Evolutionary conservation across 192 early-diverging fungal species (phyloP).

Genomic region (Entomortierella chlamydospora): DNA sequence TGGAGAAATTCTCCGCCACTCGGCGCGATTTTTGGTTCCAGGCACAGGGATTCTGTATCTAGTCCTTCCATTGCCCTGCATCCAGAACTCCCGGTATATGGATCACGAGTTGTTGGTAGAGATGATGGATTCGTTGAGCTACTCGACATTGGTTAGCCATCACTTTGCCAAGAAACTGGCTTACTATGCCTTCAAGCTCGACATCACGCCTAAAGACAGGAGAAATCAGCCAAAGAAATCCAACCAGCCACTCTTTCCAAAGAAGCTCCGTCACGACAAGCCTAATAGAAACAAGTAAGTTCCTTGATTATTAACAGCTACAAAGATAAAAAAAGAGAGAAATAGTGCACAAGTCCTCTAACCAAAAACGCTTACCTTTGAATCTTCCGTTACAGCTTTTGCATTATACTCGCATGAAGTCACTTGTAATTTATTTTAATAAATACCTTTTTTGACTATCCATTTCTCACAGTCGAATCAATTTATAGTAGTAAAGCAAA

Average conservation of each 20-base stretch:
- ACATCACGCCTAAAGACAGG: background rate
- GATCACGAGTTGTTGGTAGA: constrained; percentile 75
- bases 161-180: constrained; percentile 85
- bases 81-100: constrained; percentile 88
- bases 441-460: too few relatives aligned
- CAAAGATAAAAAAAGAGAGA: background rate
- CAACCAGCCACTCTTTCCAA: constrained; percentile 55
- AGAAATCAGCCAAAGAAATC: background rate
- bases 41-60: constrained; percentile 73
- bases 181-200: constrained; percentile 76
- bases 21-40: constrained; percentile 59
- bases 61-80: constrained; percentile 86
- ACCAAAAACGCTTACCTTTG: background rate
- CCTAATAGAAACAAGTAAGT: constrained; percentile 54
- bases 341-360: background rate
- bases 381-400: constrained; percentile 17
- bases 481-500: too few relatives aligned
- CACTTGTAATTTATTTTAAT: background rate
- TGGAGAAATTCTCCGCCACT: constrained; percentile 75
- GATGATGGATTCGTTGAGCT: constrained; percentile 76
- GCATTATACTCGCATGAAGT: constrained; percentile 18
- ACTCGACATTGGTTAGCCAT: constrained; percentile 61
- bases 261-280: constrained; percentile 75
- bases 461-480: background rate
- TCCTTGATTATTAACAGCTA: background rate